A percentile compares a stretch with the other conserved stretches of the same genome.
Conservation (phyloP, 2,329 filamentous ascomycete genomes). For the Diaporthe vexans region DNA sequence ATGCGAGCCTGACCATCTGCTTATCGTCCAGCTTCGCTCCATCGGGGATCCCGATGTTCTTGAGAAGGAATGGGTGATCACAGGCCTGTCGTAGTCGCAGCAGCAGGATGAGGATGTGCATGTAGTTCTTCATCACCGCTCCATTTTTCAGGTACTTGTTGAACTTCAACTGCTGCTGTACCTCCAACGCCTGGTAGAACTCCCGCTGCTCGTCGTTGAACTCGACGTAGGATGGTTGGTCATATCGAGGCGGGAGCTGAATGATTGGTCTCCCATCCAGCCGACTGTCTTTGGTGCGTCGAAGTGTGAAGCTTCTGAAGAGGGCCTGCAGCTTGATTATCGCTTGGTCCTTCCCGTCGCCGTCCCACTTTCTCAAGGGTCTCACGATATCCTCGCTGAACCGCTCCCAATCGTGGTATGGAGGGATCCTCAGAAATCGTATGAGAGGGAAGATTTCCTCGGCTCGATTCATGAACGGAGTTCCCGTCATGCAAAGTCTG, state of each 20-base stretch:
- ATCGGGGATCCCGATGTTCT: slow-evolving; percentile 48
- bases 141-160: slow-evolving; percentile 47
- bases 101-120: slow-evolving; percentile 81
- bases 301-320: slow-evolving; percentile 82
- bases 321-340: slow-evolving; percentile 63
- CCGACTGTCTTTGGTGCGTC: slow-evolving; percentile 81
- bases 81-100: slow-evolving; percentile 83
- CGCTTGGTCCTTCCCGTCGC: background rate
- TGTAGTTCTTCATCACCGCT: slow-evolving; percentile 68
- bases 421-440: slow-evolving; percentile 54
- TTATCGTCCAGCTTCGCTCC: slow-evolving; percentile 46
- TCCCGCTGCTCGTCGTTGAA: slow-evolving; percentile 74
- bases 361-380: slow-evolving; percentile 30
- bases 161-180: slow-evolving; percentile 45
- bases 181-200: slow-evolving; percentile 63
- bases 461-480: slow-evolving; percentile 39
- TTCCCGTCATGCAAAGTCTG: slow-evolving; percentile 40
- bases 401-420: slow-evolving; percentile 44
- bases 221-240: slow-evolving; percentile 69
- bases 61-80: slow-evolving; percentile 78
- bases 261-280: slow-evolving; percentile 84
- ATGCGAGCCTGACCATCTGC: slow-evolving; percentile 48
- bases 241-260: slow-evolving; percentile 72
- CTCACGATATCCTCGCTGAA: slow-evolving; percentile 52
- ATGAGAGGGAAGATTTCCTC: slow-evolving; percentile 35